These are phyloP conservation scores for Tuber magnatum DNA, from an alignment of 495 filamentous ascomycete species.

Conservation along the genomic window DNA sequence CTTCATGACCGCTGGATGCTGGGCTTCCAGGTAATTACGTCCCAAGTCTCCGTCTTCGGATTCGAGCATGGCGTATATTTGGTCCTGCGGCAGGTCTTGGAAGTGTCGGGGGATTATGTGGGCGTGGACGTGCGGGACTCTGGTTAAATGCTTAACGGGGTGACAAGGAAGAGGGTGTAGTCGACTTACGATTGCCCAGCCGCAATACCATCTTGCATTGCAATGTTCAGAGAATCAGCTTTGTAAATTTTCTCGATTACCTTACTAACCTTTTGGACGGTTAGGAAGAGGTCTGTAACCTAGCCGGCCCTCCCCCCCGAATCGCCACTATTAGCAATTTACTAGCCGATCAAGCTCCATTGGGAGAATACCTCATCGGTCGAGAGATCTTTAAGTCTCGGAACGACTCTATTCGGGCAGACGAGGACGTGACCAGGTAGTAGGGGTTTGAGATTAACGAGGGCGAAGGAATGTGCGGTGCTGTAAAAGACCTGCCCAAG, in stretches of 20 bases:
- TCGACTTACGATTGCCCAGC: constrained; percentile 63
- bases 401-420: constrained; percentile 56
- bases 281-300: constrained; percentile 72
- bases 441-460: constrained; percentile 92
- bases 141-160: constrained; percentile 28
- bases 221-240: constrained; percentile 71
- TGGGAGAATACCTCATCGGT: constrained; percentile 49
- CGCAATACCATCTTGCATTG: constrained; percentile 80
- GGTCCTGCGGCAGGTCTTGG: constrained; percentile 51
- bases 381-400: constrained; percentile 68
- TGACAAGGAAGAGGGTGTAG: not conserved
- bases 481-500: constrained; percentile 65
- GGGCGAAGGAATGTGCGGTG: constrained; percentile 69
- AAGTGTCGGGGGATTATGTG: constrained; percentile 78
- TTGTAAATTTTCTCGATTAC: constrained; percentile 40
- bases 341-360: not conserved
- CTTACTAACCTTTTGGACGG: constrained; percentile 62
- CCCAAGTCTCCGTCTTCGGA: constrained; percentile 80
- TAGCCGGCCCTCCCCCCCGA: not conserved
- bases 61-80: constrained; percentile 74
- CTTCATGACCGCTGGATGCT: not conserved
- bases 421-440: constrained; percentile 90
- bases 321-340: not conserved
- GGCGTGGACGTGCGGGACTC: constrained; percentile 82
- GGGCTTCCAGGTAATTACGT: constrained; percentile 49